A percentile compares a stretch with the other conserved stretches of the same genome.
phyloP scores from a whole-genome alignment of 2,329 filamentous ascomycete species.

The Apiospora sp. region DNA sequence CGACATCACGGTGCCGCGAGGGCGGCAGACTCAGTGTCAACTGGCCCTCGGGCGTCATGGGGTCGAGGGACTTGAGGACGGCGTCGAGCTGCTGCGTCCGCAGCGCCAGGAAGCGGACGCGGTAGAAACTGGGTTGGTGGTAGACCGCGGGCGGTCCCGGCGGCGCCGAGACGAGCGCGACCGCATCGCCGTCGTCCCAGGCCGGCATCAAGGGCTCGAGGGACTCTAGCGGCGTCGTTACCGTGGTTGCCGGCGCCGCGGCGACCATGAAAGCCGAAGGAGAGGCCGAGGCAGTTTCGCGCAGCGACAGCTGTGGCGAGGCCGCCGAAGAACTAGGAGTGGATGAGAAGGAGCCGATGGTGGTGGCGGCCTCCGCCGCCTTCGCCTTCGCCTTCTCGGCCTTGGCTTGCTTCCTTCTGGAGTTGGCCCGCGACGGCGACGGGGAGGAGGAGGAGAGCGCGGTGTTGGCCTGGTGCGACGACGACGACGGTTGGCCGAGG shows the following conservation, averaged over 20 bases:
- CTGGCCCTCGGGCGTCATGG: constrained; percentile 11
- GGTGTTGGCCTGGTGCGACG: too few species aligned
- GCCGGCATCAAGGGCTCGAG: not conserved
- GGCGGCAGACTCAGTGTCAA: not conserved
- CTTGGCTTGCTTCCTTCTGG: not conserved
- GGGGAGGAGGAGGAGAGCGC: constrained; percentile 1
- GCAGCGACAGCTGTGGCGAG: not conserved
- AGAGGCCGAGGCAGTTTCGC: not conserved
- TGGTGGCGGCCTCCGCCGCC: not conserved
- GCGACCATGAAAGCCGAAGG: not conserved
- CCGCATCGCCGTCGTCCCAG: not conserved
- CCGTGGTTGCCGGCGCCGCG: not conserved
- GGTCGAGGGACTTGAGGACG: constrained; percentile 1
- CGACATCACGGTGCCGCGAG: not conserved
- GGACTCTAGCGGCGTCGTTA: not conserved
- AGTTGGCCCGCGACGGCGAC: not conserved
- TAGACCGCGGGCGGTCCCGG: not conserved
- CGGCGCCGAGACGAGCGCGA: not conserved
- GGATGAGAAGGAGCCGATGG: not conserved
- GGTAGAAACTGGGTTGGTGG: not conserved
- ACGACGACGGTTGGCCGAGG: constrained; percentile 33
- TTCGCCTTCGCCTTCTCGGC: not conserved
- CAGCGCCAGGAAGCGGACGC: constrained; percentile 7
- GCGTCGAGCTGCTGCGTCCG: not conserved
- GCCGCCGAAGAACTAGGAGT: not conserved